phyloP scores from a whole-genome alignment of 805 yeast species.

The Ogataea henricii region DNA sequence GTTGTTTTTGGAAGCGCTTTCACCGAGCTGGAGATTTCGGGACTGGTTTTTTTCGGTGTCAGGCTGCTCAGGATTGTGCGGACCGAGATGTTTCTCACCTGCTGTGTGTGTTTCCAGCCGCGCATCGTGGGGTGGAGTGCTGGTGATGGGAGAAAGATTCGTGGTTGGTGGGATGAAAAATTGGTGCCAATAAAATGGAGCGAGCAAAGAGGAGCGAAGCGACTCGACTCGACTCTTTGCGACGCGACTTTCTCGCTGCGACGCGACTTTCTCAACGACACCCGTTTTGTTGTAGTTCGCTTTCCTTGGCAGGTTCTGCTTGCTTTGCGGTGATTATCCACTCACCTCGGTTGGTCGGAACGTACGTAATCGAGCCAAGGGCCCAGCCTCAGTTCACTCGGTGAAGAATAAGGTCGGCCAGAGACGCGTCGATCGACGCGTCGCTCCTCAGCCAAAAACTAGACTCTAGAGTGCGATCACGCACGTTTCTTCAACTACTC shows the following conservation, averaged over 20 bases:
- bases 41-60: constrained; percentile 5
- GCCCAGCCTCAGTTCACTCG: no score
- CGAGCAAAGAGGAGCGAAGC: not conserved
- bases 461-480: not conserved
- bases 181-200: no score
- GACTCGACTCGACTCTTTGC: no score
- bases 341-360: no score
- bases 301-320: no score
- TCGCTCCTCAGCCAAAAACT: not conserved
- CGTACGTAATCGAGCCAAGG: not conserved
- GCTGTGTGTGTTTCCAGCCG: constrained; percentile 5
- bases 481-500: no score
- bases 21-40: constrained; percentile 22
- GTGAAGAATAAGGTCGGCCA: no score
- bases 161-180: no score
- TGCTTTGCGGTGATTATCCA: no score
- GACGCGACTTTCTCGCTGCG: not conserved
- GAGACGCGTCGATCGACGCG: not conserved
- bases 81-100: constrained; percentile 18
- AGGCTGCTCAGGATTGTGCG: constrained; percentile 20
- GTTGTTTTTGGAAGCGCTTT: constrained; percentile 39
- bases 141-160: not conserved
- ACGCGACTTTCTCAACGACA: not conserved
- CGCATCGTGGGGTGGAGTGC: not conserved
- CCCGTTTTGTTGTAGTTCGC: not conserved